Evolutionary conservation across 2,329 filamentous ascomycete species (phyloP).

Genomic region (Coleophoma crateriformis): DNA sequence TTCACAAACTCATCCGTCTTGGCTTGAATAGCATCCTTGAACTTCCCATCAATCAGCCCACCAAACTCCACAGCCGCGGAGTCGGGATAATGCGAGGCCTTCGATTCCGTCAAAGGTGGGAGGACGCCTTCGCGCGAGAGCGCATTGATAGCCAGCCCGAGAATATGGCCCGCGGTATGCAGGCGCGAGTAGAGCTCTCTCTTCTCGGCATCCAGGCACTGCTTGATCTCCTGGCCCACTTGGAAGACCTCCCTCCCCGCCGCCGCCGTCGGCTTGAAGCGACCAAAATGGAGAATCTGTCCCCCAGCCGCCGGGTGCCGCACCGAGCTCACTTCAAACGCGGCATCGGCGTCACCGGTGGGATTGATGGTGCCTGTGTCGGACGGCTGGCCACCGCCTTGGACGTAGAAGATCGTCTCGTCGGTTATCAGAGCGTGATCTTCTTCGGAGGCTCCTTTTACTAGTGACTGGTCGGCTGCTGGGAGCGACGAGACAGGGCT

Average conservation of each 20-base stretch:
- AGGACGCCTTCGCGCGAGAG: conserved; percentile 44
- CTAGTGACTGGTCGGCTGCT: conserved; percentile 33
- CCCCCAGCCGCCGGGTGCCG: conserved; percentile 47
- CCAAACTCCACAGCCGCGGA: conserved; percentile 63
- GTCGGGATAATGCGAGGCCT: conserved; percentile 67
- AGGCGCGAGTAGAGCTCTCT: conserved; percentile 60
- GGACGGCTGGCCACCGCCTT: conserved; percentile 69
- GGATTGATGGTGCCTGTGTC: conserved; percentile 54
- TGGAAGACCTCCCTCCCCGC: not conserved
- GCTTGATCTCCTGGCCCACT: conserved; percentile 42
- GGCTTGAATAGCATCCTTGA: conserved; percentile 56
- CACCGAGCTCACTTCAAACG: conserved; percentile 50
- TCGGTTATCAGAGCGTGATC: conserved; percentile 55
- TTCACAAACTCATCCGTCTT: conserved; percentile 54
- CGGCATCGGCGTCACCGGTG: not conserved
- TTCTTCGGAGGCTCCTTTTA: conserved; percentile 47
- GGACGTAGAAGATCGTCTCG: conserved; percentile 69
- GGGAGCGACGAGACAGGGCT: conserved; percentile 11
- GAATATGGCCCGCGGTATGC: conserved; percentile 70
- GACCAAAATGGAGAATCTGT: conserved; percentile 61
- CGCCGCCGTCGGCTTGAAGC: conserved; percentile 33
- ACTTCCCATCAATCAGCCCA: conserved; percentile 59
- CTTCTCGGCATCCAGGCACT: conserved; percentile 54
- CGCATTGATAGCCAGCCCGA: conserved; percentile 60
- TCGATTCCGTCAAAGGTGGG: conserved; percentile 55